Percentiles rank a stretch among this genome's conserved stretches.
Evolutionary conservation across 2,329 filamentous ascomycete species (phyloP).

Genomic region (Pyricularia pennisetigena): DNA sequence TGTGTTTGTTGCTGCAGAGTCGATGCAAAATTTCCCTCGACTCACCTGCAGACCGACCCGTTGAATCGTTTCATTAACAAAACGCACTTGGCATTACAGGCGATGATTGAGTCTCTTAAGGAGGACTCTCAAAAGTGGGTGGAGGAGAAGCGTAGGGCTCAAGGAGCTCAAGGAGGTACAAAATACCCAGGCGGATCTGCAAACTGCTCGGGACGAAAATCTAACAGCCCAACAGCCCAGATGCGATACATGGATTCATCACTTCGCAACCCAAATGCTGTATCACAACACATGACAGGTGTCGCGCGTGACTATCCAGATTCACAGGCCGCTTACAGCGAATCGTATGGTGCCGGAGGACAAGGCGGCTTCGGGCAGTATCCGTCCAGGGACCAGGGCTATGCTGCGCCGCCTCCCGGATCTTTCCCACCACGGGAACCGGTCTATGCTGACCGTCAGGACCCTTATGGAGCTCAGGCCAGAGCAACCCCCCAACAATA

Average conservation of each 20-base stretch:
- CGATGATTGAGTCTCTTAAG: slow-evolving; percentile 55
- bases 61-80: background rate
- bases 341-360: slow-evolving; percentile 13
- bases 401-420: background rate
- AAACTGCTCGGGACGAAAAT: slow-evolving; percentile 38
- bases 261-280: slow-evolving; percentile 6
- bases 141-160: slow-evolving; percentile 47
- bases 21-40: background rate
- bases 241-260: slow-evolving; percentile 40
- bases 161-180: slow-evolving; percentile 44
- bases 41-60: background rate
- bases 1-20: background rate
- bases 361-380: slow-evolving; percentile 5
- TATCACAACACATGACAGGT: slow-evolving; percentile 26
- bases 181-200: slow-evolving; percentile 17
- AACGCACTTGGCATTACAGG: slow-evolving; percentile 24
- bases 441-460: slow-evolving; percentile 1
- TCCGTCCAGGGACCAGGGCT: slow-evolving; percentile 2
- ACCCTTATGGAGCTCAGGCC: slow-evolving; percentile 6
- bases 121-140: slow-evolving; percentile 54
- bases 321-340: slow-evolving; percentile 38
- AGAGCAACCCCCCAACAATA: slow-evolving; percentile 6
- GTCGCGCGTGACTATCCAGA: slow-evolving; percentile 35
- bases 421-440: slow-evolving; percentile 1
- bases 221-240: slow-evolving; percentile 48